Base-by-base conservation (phyloP, 2,329 filamentous ascomycete genomes). In the Aspergillus amoenus region DNA sequence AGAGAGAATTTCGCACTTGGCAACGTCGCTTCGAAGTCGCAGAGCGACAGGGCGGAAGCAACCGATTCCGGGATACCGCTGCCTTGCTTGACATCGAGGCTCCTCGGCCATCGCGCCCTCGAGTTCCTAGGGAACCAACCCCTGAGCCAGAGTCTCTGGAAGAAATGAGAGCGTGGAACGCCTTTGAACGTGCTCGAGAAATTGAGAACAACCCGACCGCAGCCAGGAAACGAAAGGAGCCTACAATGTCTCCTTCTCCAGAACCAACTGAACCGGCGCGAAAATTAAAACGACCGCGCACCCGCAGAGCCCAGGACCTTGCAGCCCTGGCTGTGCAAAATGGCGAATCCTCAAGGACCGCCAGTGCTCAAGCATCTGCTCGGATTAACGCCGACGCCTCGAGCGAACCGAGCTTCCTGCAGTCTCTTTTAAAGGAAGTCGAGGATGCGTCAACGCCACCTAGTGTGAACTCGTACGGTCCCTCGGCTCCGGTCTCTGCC, bases 381-480 rank as follows among this genome's bases (percentile, higher is more conserved):
- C 65, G 71, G 68, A 59, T 66, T 63, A 67, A 69, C 53, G 58
- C 69, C 46, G 71, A 78, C 58, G 61, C 65, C 27, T 73, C 78
- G 40, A 82, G 79, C 27, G 84, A 82, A 7, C 90, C 91, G 7
- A 93, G 90, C 5, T 93, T 97, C 69, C 81, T 97, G 7, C 90
- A 91, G 22, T 93, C 91, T 0, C 79, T 97, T 6, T 78, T 97
- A 49, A 91, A 90, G 70, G 93, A 97, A 73, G 91, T 97, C 1
- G 92, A 96, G 68, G 81, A 78, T 40, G 79, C 76, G 57, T 70
- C 73, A 45, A 64, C 67, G 54, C 61, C 70, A 34, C 58, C 64
- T 54, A 59, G 70, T 55, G 64, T 66, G 18, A 65, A 64, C 41
- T 67, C 71, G 8, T 64, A 66, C 61, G 69, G 68, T 21, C 69